Conservation (phyloP, 768 basidiomycete species). For the Lactifluus pinguis region DNA sequence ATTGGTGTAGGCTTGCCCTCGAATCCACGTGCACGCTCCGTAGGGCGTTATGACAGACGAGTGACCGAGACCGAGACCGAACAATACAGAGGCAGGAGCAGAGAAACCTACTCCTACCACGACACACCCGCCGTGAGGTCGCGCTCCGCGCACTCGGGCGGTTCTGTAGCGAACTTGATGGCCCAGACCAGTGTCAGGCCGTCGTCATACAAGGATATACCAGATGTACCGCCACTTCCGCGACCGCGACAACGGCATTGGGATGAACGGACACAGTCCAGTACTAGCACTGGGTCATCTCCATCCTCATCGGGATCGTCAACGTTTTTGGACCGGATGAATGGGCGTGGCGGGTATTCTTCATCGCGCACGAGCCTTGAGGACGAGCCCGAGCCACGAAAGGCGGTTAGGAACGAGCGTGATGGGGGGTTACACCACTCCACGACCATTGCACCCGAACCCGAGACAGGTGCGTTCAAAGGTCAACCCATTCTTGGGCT, state of each 20-base stretch:
- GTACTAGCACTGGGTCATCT: conserved; percentile 24
- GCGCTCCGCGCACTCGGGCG: conserved; percentile 20
- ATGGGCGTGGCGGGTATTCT: conserved; percentile 23
- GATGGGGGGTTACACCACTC: conserved; percentile 1
- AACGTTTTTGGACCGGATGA: conserved; percentile 33
- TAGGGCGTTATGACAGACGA: conserved; percentile 18
- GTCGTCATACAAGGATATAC: not conserved
- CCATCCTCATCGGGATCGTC: conserved; percentile 24
- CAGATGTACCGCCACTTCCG: conserved; percentile 19
- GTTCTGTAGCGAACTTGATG: conserved; percentile 17
- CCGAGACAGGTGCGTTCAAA: not conserved
- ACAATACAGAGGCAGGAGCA: conserved; percentile 1
- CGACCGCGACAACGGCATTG: conserved; percentile 5
- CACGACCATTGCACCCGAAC: not conserved
- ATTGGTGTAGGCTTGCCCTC: conserved; percentile 30
- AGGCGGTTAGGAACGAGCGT: not conserved
- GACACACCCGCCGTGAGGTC: not conserved
- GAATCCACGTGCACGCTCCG: conserved; percentile 33
- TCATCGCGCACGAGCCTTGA: conserved; percentile 40
- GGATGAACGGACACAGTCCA: conserved; percentile 7
- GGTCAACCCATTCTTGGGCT: not conserved
- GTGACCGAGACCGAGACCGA: not conserved
- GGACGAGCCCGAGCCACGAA: conserved; percentile 25
- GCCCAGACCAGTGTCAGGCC: conserved; percentile 4
- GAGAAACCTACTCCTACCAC: conserved; percentile 12